Base-by-base conservation (phyloP, 2,329 filamentous ascomycete genomes). In the Scedosporium apiospermum region DNA sequence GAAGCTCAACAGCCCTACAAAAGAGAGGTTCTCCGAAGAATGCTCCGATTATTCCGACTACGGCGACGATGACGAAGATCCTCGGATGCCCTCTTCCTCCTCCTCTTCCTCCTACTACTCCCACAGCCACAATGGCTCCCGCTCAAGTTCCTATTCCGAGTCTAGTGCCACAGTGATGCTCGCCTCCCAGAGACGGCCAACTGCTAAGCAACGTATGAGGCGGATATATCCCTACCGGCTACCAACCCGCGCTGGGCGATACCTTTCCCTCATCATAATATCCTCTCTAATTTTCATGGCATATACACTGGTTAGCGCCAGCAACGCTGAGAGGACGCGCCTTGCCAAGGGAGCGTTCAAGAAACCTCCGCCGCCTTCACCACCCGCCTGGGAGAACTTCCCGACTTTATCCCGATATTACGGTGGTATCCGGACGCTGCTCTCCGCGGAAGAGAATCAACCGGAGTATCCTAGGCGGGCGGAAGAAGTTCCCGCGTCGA, bases 321-420 rank as follows among this genome's bases (percentile, higher is more conserved):
- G 90, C 69, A 83, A 89, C 69, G 76, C 84, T 18, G 89, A 89
- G 66, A 88, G 90, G 69, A 82, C 78, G 69, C 79, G 80, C 63
- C 71, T 88, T 30, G 82, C 84, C 16, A 85, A 86, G 66, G 81
- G 78, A 63, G 64, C 58, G 12, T 62, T 61, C 27, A 61, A 60
- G 46, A 73, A 72, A 59, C 72, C 75, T 4, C 69, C 72, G 12
- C 72, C 69, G 6, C 68, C 81, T 12, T 80, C 85, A 0, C 74
- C 83, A 0, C 85, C 87, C 0, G 75, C 83, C 4, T 98, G 93
- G 92, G 90, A 96, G 72, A 84, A 82, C 9, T 98, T 96, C 71
- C 85, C 87, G 0, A 96, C 96, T 69, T 74, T 99, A 65, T 88
- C 88, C 64, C 83, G 93, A 65, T 99, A 97, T 72, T 95, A 97